Base-by-base conservation (phyloP, 1,284 basidiomycete species). In the Erythrobasidium hasegawianum region DNA sequence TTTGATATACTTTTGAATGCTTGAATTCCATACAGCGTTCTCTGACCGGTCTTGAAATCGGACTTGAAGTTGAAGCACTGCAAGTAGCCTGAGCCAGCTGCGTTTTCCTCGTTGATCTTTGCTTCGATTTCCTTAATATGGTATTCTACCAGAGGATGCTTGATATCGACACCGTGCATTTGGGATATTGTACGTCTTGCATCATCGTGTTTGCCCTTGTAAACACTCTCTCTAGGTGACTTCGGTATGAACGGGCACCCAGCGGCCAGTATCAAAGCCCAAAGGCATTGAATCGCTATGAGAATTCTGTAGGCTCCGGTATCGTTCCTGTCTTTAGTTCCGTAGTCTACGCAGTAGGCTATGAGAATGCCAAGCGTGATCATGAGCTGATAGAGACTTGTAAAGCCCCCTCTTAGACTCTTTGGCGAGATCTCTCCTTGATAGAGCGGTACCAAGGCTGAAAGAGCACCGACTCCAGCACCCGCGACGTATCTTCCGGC, bases 1-100 rank as follows among this genome's bases (percentile, higher is more conserved):
- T 11, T 33, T 11, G 33, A 33, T 11, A 11, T 5, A 11, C 33
- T 11, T 71, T 89, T 87, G 58, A 89, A 84, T 73, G 89, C 87
- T 74, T 88, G 87, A 40, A 90, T 77, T 29, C 86, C 85, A 69
- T 87, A 89, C 29, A 81, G 75, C 14, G 86, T 88, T 55, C 87
- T 81, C 75, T 84, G 86, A 83, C 86, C 88, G 26, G 89, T 77
- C 71, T 81, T 78, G 72, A 88, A 87, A 2, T 57, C 47, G 16
- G 24, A 45, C 33, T 53, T 61, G 43, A 68, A 68, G 49, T 84
- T 86, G 81, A 90, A 89, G 76, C 87, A 88, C 75, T 90, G 88
- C 87, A 90, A 0, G 84, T 86, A 10, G 86, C 87, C 74, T 87
- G 67, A 86, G 10, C 88, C 88, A 24, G 86, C 87, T 68, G 86